phyloP scores from a whole-genome alignment of 345 rosid species.

The Clarkia xantiana region DNA sequence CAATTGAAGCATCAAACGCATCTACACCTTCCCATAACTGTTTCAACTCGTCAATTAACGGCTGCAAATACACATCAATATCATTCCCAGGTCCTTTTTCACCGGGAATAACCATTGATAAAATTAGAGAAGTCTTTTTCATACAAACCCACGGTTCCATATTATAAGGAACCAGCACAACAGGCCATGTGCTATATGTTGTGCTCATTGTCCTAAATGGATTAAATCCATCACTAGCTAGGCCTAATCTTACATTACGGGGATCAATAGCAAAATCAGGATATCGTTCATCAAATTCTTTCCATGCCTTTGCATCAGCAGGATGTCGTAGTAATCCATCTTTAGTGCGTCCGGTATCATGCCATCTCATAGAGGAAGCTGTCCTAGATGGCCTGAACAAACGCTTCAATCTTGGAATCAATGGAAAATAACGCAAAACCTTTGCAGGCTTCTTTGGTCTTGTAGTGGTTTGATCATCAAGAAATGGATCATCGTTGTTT shows the following conservation, averaged over 20 bases:
- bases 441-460: background rate
- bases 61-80: background rate
- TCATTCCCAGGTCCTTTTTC: too few species aligned
- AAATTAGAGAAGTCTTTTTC: background rate
- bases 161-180: background rate
- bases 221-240: too few species aligned
- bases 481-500: background rate
- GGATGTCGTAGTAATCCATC: background rate
- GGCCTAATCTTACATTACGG: too few species aligned
- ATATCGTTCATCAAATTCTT: background rate
- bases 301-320: background rate
- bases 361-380: background rate
- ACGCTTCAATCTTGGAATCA: background rate
- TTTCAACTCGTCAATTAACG: background rate
- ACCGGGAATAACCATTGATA: too few species aligned
- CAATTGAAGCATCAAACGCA: background rate
- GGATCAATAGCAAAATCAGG: too few species aligned
- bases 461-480: too few species aligned
- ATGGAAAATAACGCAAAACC: background rate
- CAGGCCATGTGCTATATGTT: too few species aligned
- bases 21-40: background rate
- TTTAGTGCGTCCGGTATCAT: slow-evolving; percentile 5
- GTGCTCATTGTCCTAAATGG: too few species aligned
- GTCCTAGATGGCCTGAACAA: background rate
- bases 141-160: background rate